These are phyloP conservation scores for Stromatinia cepivora DNA, from an alignment of 2,329 filamentous ascomycete genomes.

Conservation along the genomic window DNA sequence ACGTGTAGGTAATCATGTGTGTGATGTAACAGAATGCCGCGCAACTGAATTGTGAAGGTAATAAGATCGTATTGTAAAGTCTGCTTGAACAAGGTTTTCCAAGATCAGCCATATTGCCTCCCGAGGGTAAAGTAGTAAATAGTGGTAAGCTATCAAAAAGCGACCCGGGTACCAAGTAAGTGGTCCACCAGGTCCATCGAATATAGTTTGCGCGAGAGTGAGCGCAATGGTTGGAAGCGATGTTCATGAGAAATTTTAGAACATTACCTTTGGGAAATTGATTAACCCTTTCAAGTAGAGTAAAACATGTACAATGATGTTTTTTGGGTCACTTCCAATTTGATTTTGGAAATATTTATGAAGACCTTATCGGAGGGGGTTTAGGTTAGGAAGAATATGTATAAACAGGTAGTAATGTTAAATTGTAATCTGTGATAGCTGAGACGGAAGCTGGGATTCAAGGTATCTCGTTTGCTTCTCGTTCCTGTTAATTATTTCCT, in stretches of 20 bases:
- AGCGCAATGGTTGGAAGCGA: constrained; percentile 2
- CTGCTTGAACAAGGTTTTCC: constrained; percentile 22
- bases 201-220: constrained; percentile 15
- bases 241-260: constrained; percentile 5
- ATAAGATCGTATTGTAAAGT: constrained; percentile 10
- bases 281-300: constrained; percentile 16
- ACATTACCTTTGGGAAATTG: constrained; percentile 14
- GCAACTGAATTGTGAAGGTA: constrained; percentile 24
- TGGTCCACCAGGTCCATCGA: constrained; percentile 6
- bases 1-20: constrained; percentile 36
- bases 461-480: constrained; percentile 3
- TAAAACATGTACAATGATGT: not conserved
- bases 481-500: not conserved
- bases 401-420: not conserved
- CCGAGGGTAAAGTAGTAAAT: not conserved
- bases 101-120: constrained; percentile 20
- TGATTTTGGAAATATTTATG: not conserved
- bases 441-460: not conserved
- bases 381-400: too few relatives aligned
- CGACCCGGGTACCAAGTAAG: constrained; percentile 11
- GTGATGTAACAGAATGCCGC: constrained; percentile 32
- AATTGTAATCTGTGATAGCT: not conserved
- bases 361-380: not conserved
- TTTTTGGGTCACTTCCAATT: not conserved
- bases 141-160: not conserved